Conservation (phyloP, 352 stramenopile species). For the Halophytophthora polymorphica region DNA sequence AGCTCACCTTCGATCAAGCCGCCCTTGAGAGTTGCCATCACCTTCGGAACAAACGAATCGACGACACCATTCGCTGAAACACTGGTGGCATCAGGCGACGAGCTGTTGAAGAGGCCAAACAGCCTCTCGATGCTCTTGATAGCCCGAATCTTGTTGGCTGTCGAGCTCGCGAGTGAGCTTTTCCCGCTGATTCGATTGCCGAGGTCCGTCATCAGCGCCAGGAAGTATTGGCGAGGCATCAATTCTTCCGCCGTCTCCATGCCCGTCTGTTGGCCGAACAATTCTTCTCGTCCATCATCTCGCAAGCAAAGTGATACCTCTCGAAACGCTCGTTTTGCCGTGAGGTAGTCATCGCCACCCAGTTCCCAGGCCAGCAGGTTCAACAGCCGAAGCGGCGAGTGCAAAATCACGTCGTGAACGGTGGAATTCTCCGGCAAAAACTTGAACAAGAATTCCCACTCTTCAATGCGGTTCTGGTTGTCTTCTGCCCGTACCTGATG, state of each 20-base stretch:
- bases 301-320: slow-evolving; percentile 47
- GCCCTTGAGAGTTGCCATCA: slow-evolving; percentile 88
- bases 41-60: slow-evolving; percentile 84
- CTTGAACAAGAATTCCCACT: slow-evolving; percentile 74
- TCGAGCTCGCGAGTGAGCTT: slow-evolving; percentile 18
- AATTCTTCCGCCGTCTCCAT: slow-evolving; percentile 28
- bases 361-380: slow-evolving; percentile 71
- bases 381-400: slow-evolving; percentile 48
- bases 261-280: slow-evolving; percentile 15
- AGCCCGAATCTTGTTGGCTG: slow-evolving; percentile 45
- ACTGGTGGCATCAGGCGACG: slow-evolving; percentile 20
- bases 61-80: slow-evolving; percentile 41
- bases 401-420: slow-evolving; percentile 53
- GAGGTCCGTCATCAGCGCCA: slow-evolving; percentile 82
- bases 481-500: slow-evolving; percentile 50
- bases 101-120: slow-evolving; percentile 54
- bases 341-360: slow-evolving; percentile 41
- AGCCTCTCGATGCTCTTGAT: slow-evolving; percentile 76
- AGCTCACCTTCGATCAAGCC: slow-evolving; percentile 55
- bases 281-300: slow-evolving; percentile 23
- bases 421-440: slow-evolving; percentile 61
- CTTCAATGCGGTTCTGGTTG: slow-evolving; percentile 46
- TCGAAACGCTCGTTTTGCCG: slow-evolving; percentile 54
- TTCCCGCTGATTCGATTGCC: slow-evolving; percentile 59
- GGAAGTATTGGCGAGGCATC: slow-evolving; percentile 76